Conservation (phyloP, 2,329 filamentous ascomycete genomes). For the Colletotrichum melonis region DNA sequence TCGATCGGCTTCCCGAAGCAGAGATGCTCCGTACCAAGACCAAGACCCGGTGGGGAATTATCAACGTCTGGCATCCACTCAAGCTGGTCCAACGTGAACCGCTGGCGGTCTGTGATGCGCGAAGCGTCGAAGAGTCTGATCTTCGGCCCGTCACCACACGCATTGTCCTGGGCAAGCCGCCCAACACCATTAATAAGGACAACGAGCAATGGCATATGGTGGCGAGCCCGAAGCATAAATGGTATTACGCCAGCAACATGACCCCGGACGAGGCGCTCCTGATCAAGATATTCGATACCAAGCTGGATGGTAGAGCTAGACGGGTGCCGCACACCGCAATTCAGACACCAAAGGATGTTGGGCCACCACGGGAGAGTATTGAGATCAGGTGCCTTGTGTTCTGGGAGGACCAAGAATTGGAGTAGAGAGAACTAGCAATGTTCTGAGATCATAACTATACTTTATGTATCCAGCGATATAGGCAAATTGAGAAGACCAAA, state of each 20-base stretch:
- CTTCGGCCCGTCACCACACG: constrained; percentile 36
- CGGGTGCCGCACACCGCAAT: neutral
- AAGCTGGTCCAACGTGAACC: constrained; percentile 56
- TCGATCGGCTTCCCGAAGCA: neutral
- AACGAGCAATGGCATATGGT: constrained; percentile 4
- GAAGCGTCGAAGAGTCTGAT: constrained; percentile 50
- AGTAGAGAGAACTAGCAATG: neutral
- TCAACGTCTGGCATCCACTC: constrained; percentile 58
- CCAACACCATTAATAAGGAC: neutral
- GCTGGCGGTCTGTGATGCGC: constrained; percentile 50
- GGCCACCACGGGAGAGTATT: neutral
- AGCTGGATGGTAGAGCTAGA: neutral
- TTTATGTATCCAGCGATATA: too few species aligned
- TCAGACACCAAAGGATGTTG: neutral
- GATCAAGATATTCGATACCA: neutral
- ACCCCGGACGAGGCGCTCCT: neutral
- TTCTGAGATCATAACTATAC: too few species aligned
- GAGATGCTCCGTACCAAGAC: neutral
- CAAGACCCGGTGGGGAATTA: constrained; percentile 6
- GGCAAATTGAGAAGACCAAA: too few species aligned
- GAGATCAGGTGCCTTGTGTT: constrained; percentile 1
- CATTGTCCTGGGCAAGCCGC: neutral
- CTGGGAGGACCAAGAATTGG: neutral
- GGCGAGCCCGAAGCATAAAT: neutral
- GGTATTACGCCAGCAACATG: constrained; percentile 1